Base-by-base conservation (phyloP, 179 eudicot genomes). In the Sideroxylon spinosum region DNA sequence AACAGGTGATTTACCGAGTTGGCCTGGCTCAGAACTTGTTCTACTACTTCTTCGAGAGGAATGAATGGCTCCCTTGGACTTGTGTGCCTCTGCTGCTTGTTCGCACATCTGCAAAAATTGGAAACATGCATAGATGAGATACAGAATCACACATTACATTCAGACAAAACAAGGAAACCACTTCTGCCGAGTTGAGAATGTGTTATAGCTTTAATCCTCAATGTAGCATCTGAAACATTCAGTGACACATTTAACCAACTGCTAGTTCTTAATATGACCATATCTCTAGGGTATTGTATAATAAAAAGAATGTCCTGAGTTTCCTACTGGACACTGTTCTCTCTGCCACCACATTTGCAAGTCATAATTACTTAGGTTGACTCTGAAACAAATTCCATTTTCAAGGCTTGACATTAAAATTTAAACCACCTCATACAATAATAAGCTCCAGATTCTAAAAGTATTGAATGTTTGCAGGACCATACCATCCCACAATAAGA, bases 31-130 rank as follows among this genome's bases (percentile, higher is more conserved):
- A 68, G 96, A 82, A 83, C 86, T 87, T 52, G 80, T 82, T 84
- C 96, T 89, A 79, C 96, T 89, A 79, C 79, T 90, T 81, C 92
- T 90, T 84, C 96, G 85, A 63, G 96, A 90, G 68, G 89, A 86
- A 77, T 84, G 84, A 52, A 86, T 86, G 69, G 85, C 74, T 78
- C 97, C 99, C 82, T 96, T 96, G 76, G 99, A 94, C 82, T 91
- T 96, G 90, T 96, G 96, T 80, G 98, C 97, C 86, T 94, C 97
- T 17, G 98, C 96, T 76, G 99, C 99, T 86, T 89, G 91, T 81
- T 94, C 99, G 84, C 99, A 96, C 92, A 96, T 94, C 99, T 96
- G 82, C 80, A 82, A 66, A 56, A 26, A 78, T 78, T 20, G 52
- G 26, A 72, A 37, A 29, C 68, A 63, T 26, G 29, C 23, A 49